These are phyloP conservation scores for Xylaria sp. DNA, from an alignment of 2,329 filamentous ascomycete species.

Conservation along the genomic window DNA sequence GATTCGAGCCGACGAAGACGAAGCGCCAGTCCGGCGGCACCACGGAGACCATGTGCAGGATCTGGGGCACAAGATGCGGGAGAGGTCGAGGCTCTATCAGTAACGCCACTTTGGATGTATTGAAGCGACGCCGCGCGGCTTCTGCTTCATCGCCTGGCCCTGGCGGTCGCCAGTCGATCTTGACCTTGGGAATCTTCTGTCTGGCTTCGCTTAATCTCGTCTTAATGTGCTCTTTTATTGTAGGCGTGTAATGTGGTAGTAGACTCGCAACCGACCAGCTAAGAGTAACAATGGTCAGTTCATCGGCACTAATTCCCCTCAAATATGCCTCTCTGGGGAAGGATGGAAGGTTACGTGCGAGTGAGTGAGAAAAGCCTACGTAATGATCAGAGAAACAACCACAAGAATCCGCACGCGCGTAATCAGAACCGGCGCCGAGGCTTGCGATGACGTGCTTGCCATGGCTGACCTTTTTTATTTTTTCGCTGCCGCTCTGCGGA, in stretches of 20 bases:
- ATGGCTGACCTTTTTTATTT: constrained; percentile 17
- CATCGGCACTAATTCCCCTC: constrained; percentile 9
- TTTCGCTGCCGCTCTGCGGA: constrained; percentile 14
- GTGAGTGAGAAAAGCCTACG: constrained; percentile 48
- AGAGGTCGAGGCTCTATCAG: constrained; percentile 62
- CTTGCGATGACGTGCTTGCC: constrained; percentile 19
- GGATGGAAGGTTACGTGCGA: constrained; percentile 2
- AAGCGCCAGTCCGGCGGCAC: constrained; percentile 67
- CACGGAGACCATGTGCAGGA: constrained; percentile 64
- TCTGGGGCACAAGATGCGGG: constrained; percentile 61
- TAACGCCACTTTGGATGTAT: constrained; percentile 63
- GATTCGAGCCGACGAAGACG: constrained; percentile 62
- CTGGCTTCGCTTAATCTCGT: constrained; percentile 55
- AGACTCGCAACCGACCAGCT: constrained; percentile 61
- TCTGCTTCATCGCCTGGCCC: constrained; percentile 35
- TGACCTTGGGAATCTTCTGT: constrained; percentile 53
- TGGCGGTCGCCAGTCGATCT: constrained; percentile 48
- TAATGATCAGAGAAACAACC: constrained; percentile 52
- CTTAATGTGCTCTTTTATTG: constrained; percentile 54
- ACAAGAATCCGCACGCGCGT: constrained; percentile 53
- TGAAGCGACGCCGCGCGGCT: constrained; percentile 54
- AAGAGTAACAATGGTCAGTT: not conserved
- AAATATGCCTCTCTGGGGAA: not conserved
- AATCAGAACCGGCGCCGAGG: constrained; percentile 44
- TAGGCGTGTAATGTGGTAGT: constrained; percentile 57